These are phyloP conservation scores for Neotropicomus parvogracilis DNA, from an alignment of 1,284 basidiomycete species.

Conservation along the genomic window DNA sequence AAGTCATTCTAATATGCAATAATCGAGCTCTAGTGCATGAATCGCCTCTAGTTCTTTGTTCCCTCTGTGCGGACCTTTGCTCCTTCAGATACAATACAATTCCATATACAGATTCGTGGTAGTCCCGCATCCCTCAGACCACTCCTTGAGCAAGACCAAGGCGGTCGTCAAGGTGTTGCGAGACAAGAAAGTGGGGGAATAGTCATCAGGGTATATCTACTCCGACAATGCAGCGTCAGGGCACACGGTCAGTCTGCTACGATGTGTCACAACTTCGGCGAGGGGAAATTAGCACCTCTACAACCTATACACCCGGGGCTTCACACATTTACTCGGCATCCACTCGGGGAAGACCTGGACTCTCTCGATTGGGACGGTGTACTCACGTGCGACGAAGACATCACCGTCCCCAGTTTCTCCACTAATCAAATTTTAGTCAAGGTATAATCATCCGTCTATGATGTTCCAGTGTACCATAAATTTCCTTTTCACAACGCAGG, in stretches of 20 bases:
- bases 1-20: slow-evolving; percentile 10
- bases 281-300: slow-evolving; percentile 22
- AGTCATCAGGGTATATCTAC: slow-evolving; percentile 25
- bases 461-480: no score
- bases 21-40: neutral
- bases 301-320: slow-evolving; percentile 2
- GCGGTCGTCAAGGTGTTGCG: neutral
- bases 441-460: slow-evolving; percentile 12
- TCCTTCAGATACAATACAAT: slow-evolving; percentile 31
- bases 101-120: slow-evolving; percentile 33
- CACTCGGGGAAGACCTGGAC: slow-evolving; percentile 18
- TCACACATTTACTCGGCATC: slow-evolving; percentile 4
- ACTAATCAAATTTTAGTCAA: slow-evolving; percentile 25
- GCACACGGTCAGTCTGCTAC: slow-evolving; percentile 17
- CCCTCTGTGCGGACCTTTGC: slow-evolving; percentile 27
- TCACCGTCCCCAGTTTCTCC: slow-evolving; percentile 19
- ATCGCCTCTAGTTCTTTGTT: slow-evolving; percentile 26
- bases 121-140: slow-evolving; percentile 23
- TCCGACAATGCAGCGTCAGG: slow-evolving; percentile 18
- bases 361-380: slow-evolving; percentile 33
- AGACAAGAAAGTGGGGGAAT: slow-evolving; percentile 6
- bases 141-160: slow-evolving; percentile 24
- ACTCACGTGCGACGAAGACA: slow-evolving; percentile 20
- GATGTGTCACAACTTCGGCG: slow-evolving; percentile 16
- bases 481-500: slow-evolving; percentile 14